Base-by-base conservation (phyloP, 192 early-diverging fungal species). In the Ambispora gerdemannii region DNA sequence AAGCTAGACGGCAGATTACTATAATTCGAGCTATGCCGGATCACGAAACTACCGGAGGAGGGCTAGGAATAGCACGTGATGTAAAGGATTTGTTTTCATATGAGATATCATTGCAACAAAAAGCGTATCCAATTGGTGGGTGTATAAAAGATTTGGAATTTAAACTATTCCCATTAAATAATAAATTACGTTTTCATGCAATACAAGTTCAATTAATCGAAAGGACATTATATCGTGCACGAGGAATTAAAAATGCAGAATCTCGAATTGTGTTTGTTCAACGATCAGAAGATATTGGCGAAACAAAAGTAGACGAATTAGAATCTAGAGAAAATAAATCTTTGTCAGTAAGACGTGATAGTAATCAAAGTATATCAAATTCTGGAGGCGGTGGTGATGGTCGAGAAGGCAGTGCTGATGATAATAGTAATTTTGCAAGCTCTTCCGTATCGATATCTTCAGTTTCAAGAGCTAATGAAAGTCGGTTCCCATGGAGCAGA, bases 41-140 rank as follows among this genome's bases (percentile, higher is more conserved):
- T 8, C 80, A 84, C 76, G 76, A 76, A 7, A 83, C 83, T 74
- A 75, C 80, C 28, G 82, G 82, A 20, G 66, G 78, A 22, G 66
- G 78, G 31, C 83, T 85, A 65, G 67, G 82, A 20, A 31, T 53
- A 1, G 34, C 30, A 52, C 47, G 50, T 24, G 50, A 67, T 67
- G 27, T 27, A 15, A n/a, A 52, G 17, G n/a, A 34, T 0, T 13
- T 53, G 22, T 34, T 67, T 10, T 77, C 83, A 3, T 86, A 86
- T 60, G 77, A 82, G 24, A 81, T 89, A 8, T 76, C 76, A 15
- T 76, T 84, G 32, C 86, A 86, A 1, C 82, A 82, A 1, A 71
- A 84, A 74, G 77, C 81, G 17, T 84, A 79, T 43, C 74, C 76
- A 22, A 78, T 84, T 43, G 83, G 85, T 38, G 83, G 85, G 35